Evolutionary conservation across 2,329 filamentous ascomycete species (phyloP).

Genomic region (Chaetomium globosum): DNA sequence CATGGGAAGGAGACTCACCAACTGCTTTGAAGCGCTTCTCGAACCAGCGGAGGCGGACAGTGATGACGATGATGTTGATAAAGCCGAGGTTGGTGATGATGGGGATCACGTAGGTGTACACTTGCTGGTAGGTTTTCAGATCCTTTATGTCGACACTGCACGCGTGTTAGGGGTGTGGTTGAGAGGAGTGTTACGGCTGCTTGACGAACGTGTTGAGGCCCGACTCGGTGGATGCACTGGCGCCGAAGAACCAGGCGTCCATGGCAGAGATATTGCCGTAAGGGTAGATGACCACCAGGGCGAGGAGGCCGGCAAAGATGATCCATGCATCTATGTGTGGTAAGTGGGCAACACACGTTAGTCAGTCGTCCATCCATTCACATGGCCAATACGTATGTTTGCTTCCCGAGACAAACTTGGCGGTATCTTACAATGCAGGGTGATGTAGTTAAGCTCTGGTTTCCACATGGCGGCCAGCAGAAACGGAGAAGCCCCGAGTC

Average conservation of each 20-base stretch:
- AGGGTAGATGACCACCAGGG: constrained; percentile 14
- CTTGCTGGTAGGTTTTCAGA: constrained; percentile 54
- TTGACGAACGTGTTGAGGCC: constrained; percentile 52
- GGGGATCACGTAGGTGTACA: constrained; percentile 55
- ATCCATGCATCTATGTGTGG: constrained; percentile 10
- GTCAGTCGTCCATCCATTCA: background rate
- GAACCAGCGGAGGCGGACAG: constrained; percentile 54
- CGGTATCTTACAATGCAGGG: constrained; percentile 10
- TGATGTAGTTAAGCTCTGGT: constrained; percentile 10
- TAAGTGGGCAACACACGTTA: background rate
- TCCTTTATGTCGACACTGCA: constrained; percentile 53
- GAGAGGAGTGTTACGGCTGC: background rate
- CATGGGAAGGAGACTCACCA: background rate
- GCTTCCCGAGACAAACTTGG: background rate
- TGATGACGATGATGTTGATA: constrained; percentile 53
- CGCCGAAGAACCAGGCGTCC: constrained; percentile 39
- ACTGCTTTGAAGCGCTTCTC: constrained; percentile 35
- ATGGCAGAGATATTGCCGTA: constrained; percentile 23
- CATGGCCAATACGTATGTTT: background rate
- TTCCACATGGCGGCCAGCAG: constrained; percentile 13
- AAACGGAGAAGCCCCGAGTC: background rate
- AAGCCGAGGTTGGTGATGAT: constrained; percentile 53
- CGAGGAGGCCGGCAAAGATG: constrained; percentile 7
- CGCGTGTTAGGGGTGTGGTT: constrained; percentile 9
- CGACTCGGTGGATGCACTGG: constrained; percentile 53